A percentile compares a stretch with the other conserved stretches of the same genome.
phyloP scores from a whole-genome alignment of 257 asterid species.

The Apocynum venetum region DNA sequence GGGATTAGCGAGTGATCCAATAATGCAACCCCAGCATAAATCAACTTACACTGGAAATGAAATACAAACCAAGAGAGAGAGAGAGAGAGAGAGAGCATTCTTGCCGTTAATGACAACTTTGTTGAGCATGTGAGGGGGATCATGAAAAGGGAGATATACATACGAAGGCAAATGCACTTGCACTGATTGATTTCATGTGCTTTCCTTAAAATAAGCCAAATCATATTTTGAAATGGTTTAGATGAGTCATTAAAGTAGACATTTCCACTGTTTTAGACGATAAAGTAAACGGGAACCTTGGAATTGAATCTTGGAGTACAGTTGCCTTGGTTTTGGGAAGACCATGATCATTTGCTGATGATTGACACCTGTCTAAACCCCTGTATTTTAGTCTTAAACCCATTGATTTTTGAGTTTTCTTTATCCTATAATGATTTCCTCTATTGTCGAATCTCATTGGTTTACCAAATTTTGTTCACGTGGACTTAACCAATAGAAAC shows the following conservation, averaged over 20 bases:
- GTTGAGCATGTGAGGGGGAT: too few species aligned
- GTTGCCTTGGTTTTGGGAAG: conserved; percentile 19
- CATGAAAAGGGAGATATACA: too few species aligned
- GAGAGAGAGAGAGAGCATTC: too few species aligned
- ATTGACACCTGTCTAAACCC: conserved; percentile 42
- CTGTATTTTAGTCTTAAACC: conserved; percentile 1
- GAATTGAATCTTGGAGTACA: conserved; percentile 15
- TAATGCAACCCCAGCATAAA: too few species aligned
- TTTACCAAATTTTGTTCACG: conserved; percentile 24
- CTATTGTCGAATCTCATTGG: conserved; percentile 28
- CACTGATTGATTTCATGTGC: conserved; percentile 7
- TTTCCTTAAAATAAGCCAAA: not conserved
- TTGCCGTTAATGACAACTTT: too few species aligned
- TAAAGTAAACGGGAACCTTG: conserved; percentile 11
- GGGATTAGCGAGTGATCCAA: too few species aligned
- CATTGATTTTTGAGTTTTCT: not conserved
- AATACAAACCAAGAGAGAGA: too few species aligned
- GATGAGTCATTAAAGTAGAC: conserved; percentile 12
- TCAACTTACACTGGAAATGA: too few species aligned
- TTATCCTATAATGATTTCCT: conserved; percentile 15
- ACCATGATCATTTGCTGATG: conserved; percentile 36
- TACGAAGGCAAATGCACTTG: too few species aligned
- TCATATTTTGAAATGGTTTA: not conserved
- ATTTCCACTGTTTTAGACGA: conserved; percentile 2
- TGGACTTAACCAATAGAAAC: conserved; percentile 23